These are phyloP conservation scores for Claviceps pusilla DNA, from an alignment of 2,329 filamentous ascomycete species.

Conservation along the genomic window DNA sequence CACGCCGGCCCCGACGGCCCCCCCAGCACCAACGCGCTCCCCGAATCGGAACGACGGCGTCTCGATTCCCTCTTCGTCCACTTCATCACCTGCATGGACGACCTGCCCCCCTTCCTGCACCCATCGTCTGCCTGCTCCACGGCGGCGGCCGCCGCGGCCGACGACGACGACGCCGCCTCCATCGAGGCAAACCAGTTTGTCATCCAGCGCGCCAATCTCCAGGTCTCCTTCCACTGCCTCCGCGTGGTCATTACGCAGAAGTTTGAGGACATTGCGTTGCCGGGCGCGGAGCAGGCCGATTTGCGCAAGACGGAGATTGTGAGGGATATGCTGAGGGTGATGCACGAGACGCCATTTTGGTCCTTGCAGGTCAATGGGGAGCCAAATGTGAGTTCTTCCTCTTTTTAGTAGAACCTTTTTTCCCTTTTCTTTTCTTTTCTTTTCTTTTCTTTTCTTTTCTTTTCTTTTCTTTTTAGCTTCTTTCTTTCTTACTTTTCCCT, in stretches of 20 bases:
- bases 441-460: too few species aligned
- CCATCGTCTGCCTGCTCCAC: conserved; percentile 13
- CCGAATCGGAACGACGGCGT: conserved; percentile 14
- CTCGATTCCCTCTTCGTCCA: conserved; percentile 22
- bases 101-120: conserved; percentile 22
- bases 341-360: conserved; percentile 27
- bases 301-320: conserved; percentile 28
- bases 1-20: neutral
- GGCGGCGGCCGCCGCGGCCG: too few species aligned
- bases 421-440: too few species aligned
- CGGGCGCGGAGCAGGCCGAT: conserved; percentile 18
- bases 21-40: conserved; percentile 5
- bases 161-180: conserved; percentile 6
- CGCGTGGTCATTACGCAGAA: conserved; percentile 25
- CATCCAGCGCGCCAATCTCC: conserved; percentile 26
- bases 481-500: too few species aligned
- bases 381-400: conserved; percentile 19
- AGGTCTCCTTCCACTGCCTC: conserved; percentile 26
- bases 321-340: conserved; percentile 24
- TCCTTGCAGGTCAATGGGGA: conserved; percentile 25
- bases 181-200: conserved; percentile 17
- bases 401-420: too few species aligned
- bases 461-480: too few species aligned
- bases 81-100: conserved; percentile 26
- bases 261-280: conserved; percentile 17